Evolutionary conservation across 1,284 basidiomycete species (phyloP).

Genomic region (Marasmius fiardii): DNA sequence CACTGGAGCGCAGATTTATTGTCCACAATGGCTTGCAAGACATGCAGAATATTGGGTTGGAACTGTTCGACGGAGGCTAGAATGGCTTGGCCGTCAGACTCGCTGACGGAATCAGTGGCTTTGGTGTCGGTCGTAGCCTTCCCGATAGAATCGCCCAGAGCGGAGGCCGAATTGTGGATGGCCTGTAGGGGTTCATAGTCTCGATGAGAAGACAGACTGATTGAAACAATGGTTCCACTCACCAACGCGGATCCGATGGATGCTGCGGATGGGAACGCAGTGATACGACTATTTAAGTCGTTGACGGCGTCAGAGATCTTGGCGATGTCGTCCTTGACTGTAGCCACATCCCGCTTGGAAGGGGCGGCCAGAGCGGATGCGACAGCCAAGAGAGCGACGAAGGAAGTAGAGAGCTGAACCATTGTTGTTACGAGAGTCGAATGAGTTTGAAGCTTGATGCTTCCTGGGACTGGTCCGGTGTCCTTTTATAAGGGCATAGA

Average conservation of each 20-base stretch:
- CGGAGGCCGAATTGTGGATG: slow-evolving; percentile 27
- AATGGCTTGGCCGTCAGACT: slow-evolving; percentile 17
- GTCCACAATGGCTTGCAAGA: slow-evolving; percentile 13
- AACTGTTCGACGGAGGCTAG: slow-evolving; percentile 17
- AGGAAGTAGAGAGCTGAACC: neutral
- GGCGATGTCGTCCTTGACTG: slow-evolving; percentile 27
- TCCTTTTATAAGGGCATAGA: too few species aligned
- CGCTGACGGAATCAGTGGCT: slow-evolving; percentile 11
- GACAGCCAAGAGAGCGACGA: neutral
- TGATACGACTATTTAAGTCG: slow-evolving; percentile 26
- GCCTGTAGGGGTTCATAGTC: slow-evolving; percentile 14
- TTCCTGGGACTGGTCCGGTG: too few species aligned
- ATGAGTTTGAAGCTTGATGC: too few species aligned
- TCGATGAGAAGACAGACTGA: too few species aligned
- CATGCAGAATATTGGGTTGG: slow-evolving; percentile 19
- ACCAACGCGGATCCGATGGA: slow-evolving; percentile 27
- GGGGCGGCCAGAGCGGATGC: slow-evolving; percentile 2
- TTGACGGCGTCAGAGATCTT: slow-evolving; percentile 24
- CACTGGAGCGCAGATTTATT: slow-evolving; percentile 18
- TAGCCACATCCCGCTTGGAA: slow-evolving; percentile 19
- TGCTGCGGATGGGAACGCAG: slow-evolving; percentile 26
- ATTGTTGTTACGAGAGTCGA: too few species aligned
- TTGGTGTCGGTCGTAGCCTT: slow-evolving; percentile 25
- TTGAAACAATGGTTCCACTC: neutral
- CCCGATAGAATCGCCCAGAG: slow-evolving; percentile 22